A percentile compares a stretch with the other conserved stretches of the same genome.
Conservation (phyloP, 495 filamentous ascomycete genomes). For the Xylaria venustula region DNA sequence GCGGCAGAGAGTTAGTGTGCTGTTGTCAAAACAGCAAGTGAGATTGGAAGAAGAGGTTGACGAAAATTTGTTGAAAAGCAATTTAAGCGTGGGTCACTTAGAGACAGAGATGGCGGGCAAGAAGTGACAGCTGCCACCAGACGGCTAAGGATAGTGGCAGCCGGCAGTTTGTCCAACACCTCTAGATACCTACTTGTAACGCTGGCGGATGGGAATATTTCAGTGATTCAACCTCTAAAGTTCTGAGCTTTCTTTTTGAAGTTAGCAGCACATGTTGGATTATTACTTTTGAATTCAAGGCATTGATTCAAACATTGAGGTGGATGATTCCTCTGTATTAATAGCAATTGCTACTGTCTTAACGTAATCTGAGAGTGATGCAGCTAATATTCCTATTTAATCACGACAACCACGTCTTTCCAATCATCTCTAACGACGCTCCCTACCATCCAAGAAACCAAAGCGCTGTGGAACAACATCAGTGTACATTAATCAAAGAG, state of each 20-base stretch:
- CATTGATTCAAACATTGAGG: neutral
- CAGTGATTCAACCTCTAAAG: no score
- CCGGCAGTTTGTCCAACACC: no score
- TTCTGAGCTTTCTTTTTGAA: no score
- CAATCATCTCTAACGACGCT: constrained; percentile 7
- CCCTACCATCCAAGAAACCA: neutral
- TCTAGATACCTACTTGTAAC: no score
- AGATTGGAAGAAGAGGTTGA: neutral
- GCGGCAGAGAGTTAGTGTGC: neutral
- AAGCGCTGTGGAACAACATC: neutral
- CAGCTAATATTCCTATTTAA: neutral
- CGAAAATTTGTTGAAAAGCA: neutral
- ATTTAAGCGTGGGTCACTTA: neutral
- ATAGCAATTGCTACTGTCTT: neutral
- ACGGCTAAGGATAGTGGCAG: no score
- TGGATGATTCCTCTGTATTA: neutral
- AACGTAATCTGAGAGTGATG: neutral
- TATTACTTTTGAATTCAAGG: no score
- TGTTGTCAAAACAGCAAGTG: neutral
- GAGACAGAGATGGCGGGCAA: neutral
- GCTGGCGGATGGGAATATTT: no score
- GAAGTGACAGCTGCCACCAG: neutral
- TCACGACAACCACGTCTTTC: neutral
- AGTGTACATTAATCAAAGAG: constrained; percentile 22
- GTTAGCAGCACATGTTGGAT: no score